These are phyloP conservation scores for Ballota nigra DNA, from an alignment of 257 asterid genomes.

Conservation along the genomic window DNA sequence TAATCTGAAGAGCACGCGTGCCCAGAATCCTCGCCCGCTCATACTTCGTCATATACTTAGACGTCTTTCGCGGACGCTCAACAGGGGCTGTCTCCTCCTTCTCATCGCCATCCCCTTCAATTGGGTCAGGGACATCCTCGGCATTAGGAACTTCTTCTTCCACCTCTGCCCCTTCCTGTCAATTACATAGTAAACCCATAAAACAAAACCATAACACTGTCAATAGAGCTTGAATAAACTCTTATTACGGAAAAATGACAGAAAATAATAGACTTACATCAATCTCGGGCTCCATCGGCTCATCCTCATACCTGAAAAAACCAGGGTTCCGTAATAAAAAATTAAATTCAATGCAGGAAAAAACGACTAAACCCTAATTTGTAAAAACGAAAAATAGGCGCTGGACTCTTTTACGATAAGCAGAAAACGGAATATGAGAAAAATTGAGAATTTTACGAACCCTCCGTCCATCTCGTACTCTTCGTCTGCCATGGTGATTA, in stretches of 20 bases:
- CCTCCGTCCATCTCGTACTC: slow-evolving; percentile 85
- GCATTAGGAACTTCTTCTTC: slow-evolving; percentile 54
- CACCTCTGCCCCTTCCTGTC: slow-evolving; percentile 78
- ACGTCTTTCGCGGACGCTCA: slow-evolving; percentile 77
- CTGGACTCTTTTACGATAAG: not conserved
- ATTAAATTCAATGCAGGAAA: not conserved
- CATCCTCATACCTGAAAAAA: slow-evolving; percentile 65
- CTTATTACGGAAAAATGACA: not conserved
- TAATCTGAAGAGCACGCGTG: slow-evolving; percentile 88
- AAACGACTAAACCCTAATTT: slow-evolving; percentile 23
- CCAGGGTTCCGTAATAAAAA: not conserved
- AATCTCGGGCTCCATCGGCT: slow-evolving; percentile 77
- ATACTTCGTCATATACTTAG: slow-evolving; percentile 89
- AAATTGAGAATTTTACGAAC: slow-evolving; percentile 27
- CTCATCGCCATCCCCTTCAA: slow-evolving; percentile 67
- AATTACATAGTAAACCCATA: not conserved
- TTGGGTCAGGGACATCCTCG: slow-evolving; percentile 54
- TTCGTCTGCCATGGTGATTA: slow-evolving; percentile 75
- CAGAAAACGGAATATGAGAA: not conserved
- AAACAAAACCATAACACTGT: not conserved
- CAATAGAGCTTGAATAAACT: not conserved
- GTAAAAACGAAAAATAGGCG: not conserved
- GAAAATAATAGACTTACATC: slow-evolving; percentile 49
- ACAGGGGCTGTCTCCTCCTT: slow-evolving; percentile 56
- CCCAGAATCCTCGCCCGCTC: slow-evolving; percentile 95